Evolutionary conservation across 208 protist species (phyloP), one percentile per base, ranked within the genome.

Genomic region (Leishmania turanica): DNA sequence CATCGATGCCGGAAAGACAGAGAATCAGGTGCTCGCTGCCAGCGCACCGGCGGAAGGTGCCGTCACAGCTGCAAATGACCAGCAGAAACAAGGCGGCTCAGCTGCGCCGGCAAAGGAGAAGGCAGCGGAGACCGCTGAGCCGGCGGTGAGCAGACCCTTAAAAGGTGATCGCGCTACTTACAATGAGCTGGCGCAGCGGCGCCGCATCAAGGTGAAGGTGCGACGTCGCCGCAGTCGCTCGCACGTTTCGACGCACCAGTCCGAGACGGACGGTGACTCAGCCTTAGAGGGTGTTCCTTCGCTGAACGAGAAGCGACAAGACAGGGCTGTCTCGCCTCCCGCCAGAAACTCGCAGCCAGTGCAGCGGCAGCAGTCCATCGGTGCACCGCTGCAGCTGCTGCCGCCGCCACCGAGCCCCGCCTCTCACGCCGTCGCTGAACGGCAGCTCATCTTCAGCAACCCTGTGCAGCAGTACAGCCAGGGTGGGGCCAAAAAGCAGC

Each of bases 201-300:
- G 70, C 11, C 79, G 83, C 15, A 31, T 84, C 21, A 81, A 80
- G 53, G 76, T 84, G 9, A 83, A 80, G 56, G 77, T 81, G 77
- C 84, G 80, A 3, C 51, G 84, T 7, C 84, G 54, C 13, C 79
- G 80, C 54, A 80, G 71, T n/a, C 76, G 75, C 37, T 75, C 56
- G 47, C 74, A 31, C 40, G 37, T 40, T 27, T 54, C 73, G 54
- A 6, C 73, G 58, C 47, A 58, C 64, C 8, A 68, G 21, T n/a
- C 31, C 70, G 74, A 51, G 40, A 27, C 62, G 5, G 15, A 75
- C 64, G 66, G 24, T 49, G 66, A 81, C 37, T 60, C 42, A 45
- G 51, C 58, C 31, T 66, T 40, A 21, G 31, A 66, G 4, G 0
- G 8, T 31, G 62, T 8, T 31, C 31, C 62, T 66, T 66, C n/a